Evolutionary conservation across 371 early-diverging fungal species (phyloP).

Genomic region (Mucor piriformis): DNA sequence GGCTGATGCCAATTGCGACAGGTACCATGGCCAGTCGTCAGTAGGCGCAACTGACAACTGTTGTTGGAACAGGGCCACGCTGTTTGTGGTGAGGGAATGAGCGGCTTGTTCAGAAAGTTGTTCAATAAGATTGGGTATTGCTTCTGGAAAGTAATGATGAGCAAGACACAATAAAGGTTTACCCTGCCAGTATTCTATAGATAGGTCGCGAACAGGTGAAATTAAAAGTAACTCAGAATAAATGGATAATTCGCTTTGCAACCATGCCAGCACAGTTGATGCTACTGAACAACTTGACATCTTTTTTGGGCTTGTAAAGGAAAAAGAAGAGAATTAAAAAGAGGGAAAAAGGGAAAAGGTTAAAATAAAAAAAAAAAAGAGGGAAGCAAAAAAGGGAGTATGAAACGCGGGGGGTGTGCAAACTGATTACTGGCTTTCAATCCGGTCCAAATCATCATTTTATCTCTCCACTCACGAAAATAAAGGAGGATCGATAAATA

Average conservation of each 20-base stretch:
- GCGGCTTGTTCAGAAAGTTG: slow-evolving; percentile 2
- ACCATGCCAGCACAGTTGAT: slow-evolving; percentile 48
- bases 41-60: neutral
- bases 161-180: slow-evolving; percentile 33
- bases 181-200: slow-evolving; percentile 11
- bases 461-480: neutral
- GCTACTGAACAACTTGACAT: neutral
- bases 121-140: slow-evolving; percentile 27
- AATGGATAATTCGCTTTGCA: slow-evolving; percentile 33
- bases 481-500: neutral
- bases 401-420: slow-evolving; percentile 9
- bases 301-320: neutral
- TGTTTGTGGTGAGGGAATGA: neutral
- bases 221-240: slow-evolving; percentile 34
- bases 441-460: neutral
- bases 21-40: neutral
- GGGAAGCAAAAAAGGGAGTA: slow-evolving; percentile 1
- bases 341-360: neutral
- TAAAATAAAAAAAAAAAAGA: neutral
- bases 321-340: neutral
- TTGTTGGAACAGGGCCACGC: neutral
- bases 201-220: slow-evolving; percentile 16
- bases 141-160: slow-evolving; percentile 38
- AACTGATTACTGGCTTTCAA: slow-evolving; percentile 9
- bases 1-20: neutral